phyloP scores from a whole-genome alignment of 2,329 filamentous ascomycete species.

The Aureobasidium sp. region DNA sequence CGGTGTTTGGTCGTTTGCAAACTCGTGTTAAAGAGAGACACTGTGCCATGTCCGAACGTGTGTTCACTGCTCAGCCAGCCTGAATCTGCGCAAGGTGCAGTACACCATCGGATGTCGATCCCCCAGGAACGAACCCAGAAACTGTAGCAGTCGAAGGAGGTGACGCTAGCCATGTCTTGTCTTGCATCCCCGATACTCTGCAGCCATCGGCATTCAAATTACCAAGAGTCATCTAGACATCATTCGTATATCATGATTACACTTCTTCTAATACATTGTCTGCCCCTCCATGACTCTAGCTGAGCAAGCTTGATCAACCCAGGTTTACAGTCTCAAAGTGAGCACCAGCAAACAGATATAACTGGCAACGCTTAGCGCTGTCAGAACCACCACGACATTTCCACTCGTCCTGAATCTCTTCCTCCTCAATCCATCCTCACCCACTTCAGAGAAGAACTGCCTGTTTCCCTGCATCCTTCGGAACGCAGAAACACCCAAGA shows the following conservation, averaged over 20 bases:
- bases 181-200: neutral
- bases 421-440: slow-evolving; percentile 53
- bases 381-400: slow-evolving; percentile 58
- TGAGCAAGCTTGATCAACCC: no score
- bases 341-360: slow-evolving; percentile 55
- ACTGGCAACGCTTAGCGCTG: slow-evolving; percentile 54
- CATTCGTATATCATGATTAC: neutral
- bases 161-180: neutral
- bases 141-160: neutral
- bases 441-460: slow-evolving; percentile 73
- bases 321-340: slow-evolving; percentile 48
- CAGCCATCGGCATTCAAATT: no score
- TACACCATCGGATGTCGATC: neutral
- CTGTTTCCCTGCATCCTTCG: slow-evolving; percentile 84
- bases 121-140: neutral
- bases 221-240: neutral
- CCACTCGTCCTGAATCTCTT: slow-evolving; percentile 58
- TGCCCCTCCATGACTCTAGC: neutral
- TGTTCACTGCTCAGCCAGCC: neutral
- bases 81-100: neutral
- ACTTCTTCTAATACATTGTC: neutral
- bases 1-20: no score
- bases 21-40: no score
- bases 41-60: no score
- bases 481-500: slow-evolving; percentile 77